Conservation (phyloP, 2,329 filamentous ascomycete species). For the Cladophialophora chaetospira region DNA sequence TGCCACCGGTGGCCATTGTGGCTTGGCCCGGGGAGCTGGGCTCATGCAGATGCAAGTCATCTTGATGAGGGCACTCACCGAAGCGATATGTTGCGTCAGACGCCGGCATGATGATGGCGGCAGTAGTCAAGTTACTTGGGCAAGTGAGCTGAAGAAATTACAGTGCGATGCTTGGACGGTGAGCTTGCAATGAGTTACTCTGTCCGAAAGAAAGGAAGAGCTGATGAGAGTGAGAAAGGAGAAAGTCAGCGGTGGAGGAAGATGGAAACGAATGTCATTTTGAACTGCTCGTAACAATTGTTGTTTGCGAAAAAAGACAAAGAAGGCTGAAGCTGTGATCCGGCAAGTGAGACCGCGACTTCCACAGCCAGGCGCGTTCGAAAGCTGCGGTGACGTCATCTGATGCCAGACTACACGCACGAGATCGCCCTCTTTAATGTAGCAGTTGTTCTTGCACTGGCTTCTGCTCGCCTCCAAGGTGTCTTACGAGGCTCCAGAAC, state of each 20-base stretch:
- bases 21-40: neutral
- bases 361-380: neutral
- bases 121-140: neutral
- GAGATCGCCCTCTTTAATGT: too few species aligned
- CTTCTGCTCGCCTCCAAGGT: neutral
- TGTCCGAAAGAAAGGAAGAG: neutral
- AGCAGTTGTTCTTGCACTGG: too few species aligned
- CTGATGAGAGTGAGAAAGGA: too few species aligned
- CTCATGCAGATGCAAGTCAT: neutral
- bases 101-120: slow-evolving; percentile 15
- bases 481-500: neutral
- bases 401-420: too few species aligned
- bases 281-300: too few species aligned
- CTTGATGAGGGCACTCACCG: slow-evolving; percentile 12
- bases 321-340: neutral
- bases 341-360: neutral
- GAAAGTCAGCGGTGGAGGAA: too few species aligned
- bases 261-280: too few species aligned
- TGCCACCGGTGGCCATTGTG: too few species aligned
- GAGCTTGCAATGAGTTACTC: neutral
- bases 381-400: neutral
- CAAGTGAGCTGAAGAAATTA: neutral
- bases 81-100: slow-evolving; percentile 26
- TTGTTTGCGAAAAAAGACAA: neutral
- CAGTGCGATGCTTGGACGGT: too few species aligned